These are phyloP conservation scores for Aspergillus intermedius DNA, from an alignment of 2,329 filamentous ascomycete genomes.

Conservation along the genomic window DNA sequence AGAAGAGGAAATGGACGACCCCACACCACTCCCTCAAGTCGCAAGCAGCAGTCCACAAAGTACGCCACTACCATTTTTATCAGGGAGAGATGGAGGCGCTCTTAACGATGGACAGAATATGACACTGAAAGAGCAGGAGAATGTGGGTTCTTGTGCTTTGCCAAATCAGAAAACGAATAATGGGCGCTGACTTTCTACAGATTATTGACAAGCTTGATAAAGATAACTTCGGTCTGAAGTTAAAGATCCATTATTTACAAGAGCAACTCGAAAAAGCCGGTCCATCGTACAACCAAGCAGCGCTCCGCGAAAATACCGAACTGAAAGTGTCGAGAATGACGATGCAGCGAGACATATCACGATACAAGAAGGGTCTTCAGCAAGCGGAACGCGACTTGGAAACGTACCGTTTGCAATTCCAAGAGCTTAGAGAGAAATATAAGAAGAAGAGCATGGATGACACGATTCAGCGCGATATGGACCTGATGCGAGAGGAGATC, in stretches of 20 bases:
- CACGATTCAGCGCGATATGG: conserved; percentile 57
- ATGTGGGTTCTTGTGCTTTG: conserved; percentile 43
- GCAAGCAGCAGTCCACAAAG: conserved; percentile 74
- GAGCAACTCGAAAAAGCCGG: conserved; percentile 81
- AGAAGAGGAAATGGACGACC: conserved; percentile 56
- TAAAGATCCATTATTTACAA: conserved; percentile 95
- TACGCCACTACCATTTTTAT: conserved; percentile 69
- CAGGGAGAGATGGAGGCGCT: conserved; percentile 59
- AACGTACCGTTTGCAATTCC: conserved; percentile 70
- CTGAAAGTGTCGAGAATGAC: conserved; percentile 89
- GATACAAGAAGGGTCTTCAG: conserved; percentile 76
- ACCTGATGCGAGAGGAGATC: conserved; percentile 44
- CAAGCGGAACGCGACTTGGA: conserved; percentile 83
- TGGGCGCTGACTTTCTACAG: conserved; percentile 27
- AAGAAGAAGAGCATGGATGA: conserved; percentile 70
- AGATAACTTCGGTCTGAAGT: conserved; percentile 93
- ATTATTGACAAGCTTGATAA: conserved; percentile 93
- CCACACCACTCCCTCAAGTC: conserved; percentile 68
- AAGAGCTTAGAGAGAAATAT: conserved; percentile 74
- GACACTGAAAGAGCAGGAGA: conserved; percentile 89
- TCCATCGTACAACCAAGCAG: conserved; percentile 80
- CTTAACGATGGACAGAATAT: conserved; percentile 76
- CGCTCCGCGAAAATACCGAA: conserved; percentile 90
- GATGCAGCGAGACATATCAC: conserved; percentile 78
- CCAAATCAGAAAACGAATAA: background rate